These are phyloP conservation scores for Pigoraptor vietnamica DNA, from an alignment of 78 protist species.

Conservation along the genomic window DNA sequence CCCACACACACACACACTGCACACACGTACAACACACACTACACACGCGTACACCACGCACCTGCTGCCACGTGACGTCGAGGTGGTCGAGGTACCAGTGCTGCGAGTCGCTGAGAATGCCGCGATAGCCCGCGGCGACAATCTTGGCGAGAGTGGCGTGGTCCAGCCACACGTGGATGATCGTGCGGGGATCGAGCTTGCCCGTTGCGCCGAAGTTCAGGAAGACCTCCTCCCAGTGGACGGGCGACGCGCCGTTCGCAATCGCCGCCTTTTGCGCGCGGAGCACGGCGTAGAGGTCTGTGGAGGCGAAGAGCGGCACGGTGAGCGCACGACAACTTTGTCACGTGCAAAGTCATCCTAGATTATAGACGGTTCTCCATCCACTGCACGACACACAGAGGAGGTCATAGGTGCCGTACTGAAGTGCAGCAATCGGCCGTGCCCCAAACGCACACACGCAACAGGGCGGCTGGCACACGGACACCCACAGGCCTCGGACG, in stretches of 20 bases:
- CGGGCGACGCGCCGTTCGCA: not conserved
- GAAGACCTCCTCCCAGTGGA: constrained; percentile 34
- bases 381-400: too few relatives aligned
- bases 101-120: constrained; percentile 1
- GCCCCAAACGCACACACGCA: too few relatives aligned
- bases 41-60: too few relatives aligned
- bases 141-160: constrained; percentile 12
- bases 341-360: too few relatives aligned
- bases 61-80: constrained; percentile 32
- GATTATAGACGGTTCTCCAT: too few relatives aligned
- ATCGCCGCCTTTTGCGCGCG: constrained; percentile 7
- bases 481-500: constrained; percentile 22
- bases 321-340: not conserved
- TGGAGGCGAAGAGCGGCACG: not conserved
- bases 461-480: too few relatives aligned
- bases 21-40: too few relatives aligned
- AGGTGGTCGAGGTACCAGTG: constrained; percentile 54
- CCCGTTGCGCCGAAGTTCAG: constrained; percentile 8
- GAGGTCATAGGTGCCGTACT: too few relatives aligned
- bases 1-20: too few relatives aligned
- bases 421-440: too few relatives aligned
- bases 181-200: constrained; percentile 21
- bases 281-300: not conserved
- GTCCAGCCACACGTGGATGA: constrained; percentile 33
- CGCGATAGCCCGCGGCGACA: constrained; percentile 10